phyloP scores from a whole-genome alignment of 192 early-diverging fungal genomes.

The Entomortierella lignicola region DNA sequence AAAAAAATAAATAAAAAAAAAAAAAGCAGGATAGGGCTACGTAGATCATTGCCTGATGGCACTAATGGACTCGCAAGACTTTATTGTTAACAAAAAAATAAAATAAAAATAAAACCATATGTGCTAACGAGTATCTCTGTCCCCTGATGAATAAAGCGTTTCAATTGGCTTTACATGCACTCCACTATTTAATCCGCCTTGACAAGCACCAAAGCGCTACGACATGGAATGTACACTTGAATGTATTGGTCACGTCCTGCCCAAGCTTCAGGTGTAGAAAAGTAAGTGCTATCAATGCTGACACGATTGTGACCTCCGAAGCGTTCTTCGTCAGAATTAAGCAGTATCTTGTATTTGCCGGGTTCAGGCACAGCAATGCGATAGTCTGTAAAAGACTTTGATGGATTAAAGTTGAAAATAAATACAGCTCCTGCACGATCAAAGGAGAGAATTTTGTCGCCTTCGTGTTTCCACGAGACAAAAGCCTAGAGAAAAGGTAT shows the following conservation, averaged over 20 bases:
- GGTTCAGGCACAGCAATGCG: conserved; percentile 78
- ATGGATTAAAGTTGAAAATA: conserved; percentile 96
- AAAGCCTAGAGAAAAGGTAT: conserved; percentile 62
- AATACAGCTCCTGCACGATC: conserved; percentile 91
- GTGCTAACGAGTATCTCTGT: no score
- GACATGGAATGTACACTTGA: conserved; percentile 64
- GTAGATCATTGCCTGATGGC: no score
- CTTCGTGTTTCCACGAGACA: conserved; percentile 89
- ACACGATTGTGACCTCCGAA: conserved; percentile 89
- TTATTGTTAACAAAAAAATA: no score
- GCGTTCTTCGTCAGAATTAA: conserved; percentile 80
- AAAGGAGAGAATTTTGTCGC: conserved; percentile 93
- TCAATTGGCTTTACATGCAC: no score
- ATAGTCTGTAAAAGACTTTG: conserved; percentile 88
- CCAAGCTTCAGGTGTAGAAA: conserved; percentile 80
- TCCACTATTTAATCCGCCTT: not conserved
- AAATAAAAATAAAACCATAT: no score
- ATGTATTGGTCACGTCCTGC: conserved; percentile 80
- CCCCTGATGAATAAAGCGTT: no score
- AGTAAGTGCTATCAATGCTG: conserved; percentile 69
- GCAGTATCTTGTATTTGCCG: conserved; percentile 79
- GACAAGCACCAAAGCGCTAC: conserved; percentile 37
- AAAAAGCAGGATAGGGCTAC: no score
- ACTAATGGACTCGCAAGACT: no score
- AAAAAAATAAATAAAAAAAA: no score